A percentile compares a stretch with the other conserved stretches of the same genome.
These are phyloP conservation scores for Tuber brumale DNA, from an alignment of 495 filamentous ascomycete species.

Conservation along the genomic window DNA sequence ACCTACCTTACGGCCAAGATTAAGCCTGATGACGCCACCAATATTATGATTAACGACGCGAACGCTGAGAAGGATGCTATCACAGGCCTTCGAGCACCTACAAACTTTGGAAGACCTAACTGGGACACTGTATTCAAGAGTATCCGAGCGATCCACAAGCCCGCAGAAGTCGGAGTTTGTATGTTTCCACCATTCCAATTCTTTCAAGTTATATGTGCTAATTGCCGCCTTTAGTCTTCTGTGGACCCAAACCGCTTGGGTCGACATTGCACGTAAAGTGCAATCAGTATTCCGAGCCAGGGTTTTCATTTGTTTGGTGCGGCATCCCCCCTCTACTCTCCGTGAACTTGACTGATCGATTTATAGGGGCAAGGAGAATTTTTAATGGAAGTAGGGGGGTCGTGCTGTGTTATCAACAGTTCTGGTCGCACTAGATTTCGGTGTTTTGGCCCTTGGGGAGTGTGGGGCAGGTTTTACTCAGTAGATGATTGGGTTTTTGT, in stretches of 20 bases:
- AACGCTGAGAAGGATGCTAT: conserved; percentile 72
- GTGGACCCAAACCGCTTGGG: conserved; percentile 65
- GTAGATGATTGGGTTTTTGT: conserved; percentile 8
- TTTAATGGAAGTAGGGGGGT: conserved; percentile 45
- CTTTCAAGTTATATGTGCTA: not conserved
- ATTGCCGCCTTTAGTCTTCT: conserved; percentile 51
- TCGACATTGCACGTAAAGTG: conserved; percentile 65
- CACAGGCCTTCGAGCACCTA: conserved; percentile 65
- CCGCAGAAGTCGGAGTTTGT: conserved; percentile 67
- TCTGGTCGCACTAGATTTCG: not conserved
- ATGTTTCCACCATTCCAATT: conserved; percentile 18
- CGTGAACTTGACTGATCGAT: conserved; percentile 20
- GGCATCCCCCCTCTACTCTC: not conserved
- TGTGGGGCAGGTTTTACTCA: not conserved
- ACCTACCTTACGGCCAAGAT: conserved; percentile 70
- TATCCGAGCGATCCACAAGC: conserved; percentile 62
- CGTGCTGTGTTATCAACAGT: conserved; percentile 5
- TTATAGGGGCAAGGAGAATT: conserved; percentile 72
- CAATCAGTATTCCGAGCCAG: conserved; percentile 70
- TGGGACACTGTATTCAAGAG: conserved; percentile 75
- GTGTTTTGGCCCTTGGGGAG: not conserved
- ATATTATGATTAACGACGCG: conserved; percentile 79
- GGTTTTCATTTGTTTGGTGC: conserved; percentile 40
- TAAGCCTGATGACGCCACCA: conserved; percentile 69
- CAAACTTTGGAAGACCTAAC: conserved; percentile 70